These are phyloP conservation scores for Podospora conica DNA, from an alignment of 495 filamentous ascomycete genomes.

Conservation along the genomic window DNA sequence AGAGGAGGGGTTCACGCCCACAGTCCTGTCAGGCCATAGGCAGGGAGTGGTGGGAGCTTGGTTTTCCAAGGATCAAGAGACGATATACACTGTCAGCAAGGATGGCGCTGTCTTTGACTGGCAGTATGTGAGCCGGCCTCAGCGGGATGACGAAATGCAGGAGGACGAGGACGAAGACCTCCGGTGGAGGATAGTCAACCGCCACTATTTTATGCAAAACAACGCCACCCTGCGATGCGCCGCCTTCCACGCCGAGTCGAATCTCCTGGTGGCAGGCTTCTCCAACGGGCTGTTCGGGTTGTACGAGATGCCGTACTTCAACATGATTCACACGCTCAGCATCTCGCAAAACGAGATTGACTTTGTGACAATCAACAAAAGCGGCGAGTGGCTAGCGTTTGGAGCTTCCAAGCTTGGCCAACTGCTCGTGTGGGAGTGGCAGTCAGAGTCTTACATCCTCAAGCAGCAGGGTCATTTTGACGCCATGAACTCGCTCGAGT, in stretches of 20 bases:
- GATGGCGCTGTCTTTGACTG: constrained; percentile 54
- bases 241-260: constrained; percentile 77
- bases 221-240: constrained; percentile 82
- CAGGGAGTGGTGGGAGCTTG: constrained; percentile 82
- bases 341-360: constrained; percentile 96
- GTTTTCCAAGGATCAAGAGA: constrained; percentile 89
- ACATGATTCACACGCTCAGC: constrained; percentile 80
- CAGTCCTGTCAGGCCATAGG: constrained; percentile 80
- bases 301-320: constrained; percentile 97
- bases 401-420: constrained; percentile 95
- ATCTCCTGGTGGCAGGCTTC: constrained; percentile 85
- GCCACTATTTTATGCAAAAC: constrained; percentile 88
- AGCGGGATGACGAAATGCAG: constrained; percentile 53
- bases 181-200: constrained; percentile 80
- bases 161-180: constrained; percentile 51
- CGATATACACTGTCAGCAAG: constrained; percentile 52
- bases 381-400: constrained; percentile 95
- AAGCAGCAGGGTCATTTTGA: constrained; percentile 98
- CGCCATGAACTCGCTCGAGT: constrained; percentile 87
- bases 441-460: constrained; percentile 97
- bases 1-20: constrained; percentile 83
- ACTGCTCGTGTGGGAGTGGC: constrained; percentile 97
- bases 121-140: constrained; percentile 57
- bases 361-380: constrained; percentile 83
- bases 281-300: constrained; percentile 89